Percentiles rank a stretch among this genome's conserved stretches.
phyloP scores from a whole-genome alignment of 345 rosid species.

The Acer campestre region DNA sequence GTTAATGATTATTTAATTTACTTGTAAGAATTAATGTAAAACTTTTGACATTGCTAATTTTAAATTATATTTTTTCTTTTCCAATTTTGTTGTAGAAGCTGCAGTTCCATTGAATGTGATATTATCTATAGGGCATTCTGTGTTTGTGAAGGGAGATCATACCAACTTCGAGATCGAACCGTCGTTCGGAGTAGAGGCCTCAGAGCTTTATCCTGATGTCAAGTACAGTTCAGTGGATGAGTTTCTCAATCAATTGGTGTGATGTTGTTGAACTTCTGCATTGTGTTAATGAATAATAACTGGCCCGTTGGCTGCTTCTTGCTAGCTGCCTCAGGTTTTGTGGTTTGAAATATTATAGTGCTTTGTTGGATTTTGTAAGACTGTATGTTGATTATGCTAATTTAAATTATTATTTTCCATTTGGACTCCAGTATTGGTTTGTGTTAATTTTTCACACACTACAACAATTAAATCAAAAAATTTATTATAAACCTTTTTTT shows the following conservation, averaged over 20 bases:
- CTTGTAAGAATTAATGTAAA: too few relatives aligned
- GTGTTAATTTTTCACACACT: too few relatives aligned
- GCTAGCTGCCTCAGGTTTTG: neutral
- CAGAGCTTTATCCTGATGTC: slow-evolving; percentile 50
- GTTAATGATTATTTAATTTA: slow-evolving; percentile 18
- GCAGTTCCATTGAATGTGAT: slow-evolving; percentile 36
- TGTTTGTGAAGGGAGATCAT: slow-evolving; percentile 56
- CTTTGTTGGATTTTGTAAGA: neutral
- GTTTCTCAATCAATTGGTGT: slow-evolving; percentile 45
- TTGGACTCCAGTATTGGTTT: too few relatives aligned
- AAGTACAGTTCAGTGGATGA: slow-evolving; percentile 52
- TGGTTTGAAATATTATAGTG: neutral
- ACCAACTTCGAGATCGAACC: slow-evolving; percentile 50
- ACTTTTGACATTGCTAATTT: neutral
- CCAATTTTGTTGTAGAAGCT: slow-evolving; percentile 35
- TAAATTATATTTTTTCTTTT: neutral
- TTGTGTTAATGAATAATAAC: neutral
- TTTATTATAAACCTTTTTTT: too few relatives aligned
- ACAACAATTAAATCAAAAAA: too few relatives aligned
- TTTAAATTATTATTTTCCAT: too few relatives aligned
- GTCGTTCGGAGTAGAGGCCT: slow-evolving; percentile 55
- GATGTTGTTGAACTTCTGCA: neutral
- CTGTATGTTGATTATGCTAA: neutral
- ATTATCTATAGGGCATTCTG: slow-evolving; percentile 41
- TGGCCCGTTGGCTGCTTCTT: too few relatives aligned